Conservation (phyloP, 768 basidiomycete species). For the Lanmaoa rubissima region DNA sequence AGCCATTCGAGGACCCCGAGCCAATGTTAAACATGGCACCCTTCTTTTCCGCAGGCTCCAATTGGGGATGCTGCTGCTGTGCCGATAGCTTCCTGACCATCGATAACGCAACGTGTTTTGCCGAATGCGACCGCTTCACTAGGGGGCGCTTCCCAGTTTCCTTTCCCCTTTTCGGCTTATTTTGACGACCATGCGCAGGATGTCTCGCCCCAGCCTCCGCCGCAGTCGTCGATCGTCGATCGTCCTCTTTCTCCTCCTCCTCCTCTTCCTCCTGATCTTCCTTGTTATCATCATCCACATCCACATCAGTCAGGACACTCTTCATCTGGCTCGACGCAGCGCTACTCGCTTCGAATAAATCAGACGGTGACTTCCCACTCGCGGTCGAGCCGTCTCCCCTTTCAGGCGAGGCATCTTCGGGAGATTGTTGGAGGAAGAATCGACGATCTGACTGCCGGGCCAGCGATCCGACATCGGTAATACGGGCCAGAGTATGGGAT, state of each 20-base stretch:
- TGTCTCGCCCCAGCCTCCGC: slow-evolving; percentile 7
- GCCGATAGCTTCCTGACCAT: slow-evolving; percentile 28
- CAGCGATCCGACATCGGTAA: slow-evolving; percentile 25
- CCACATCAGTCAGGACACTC: slow-evolving; percentile 21
- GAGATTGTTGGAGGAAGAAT: slow-evolving; percentile 47
- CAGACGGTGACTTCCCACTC: slow-evolving; percentile 34
- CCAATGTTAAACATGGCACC: slow-evolving; percentile 55
- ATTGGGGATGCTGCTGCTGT: slow-evolving; percentile 20
- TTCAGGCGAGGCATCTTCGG: slow-evolving; percentile 39
- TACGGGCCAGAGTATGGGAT: slow-evolving; percentile 8
- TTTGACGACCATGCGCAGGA: slow-evolving; percentile 17
- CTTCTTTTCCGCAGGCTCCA: slow-evolving; percentile 22
- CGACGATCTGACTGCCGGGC: slow-evolving; percentile 39
- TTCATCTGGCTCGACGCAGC: slow-evolving; percentile 33
- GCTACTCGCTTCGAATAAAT: slow-evolving; percentile 36
- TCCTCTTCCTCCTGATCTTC: slow-evolving; percentile 13
- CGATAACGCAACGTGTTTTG: slow-evolving; percentile 29
- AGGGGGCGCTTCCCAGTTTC: slow-evolving; percentile 29
- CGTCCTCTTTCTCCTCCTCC: slow-evolving; percentile 17
- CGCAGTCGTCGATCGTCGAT: slow-evolving; percentile 22
- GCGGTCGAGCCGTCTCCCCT: slow-evolving; percentile 30
- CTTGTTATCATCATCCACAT: slow-evolving; percentile 17
- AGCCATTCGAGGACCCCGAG: slow-evolving; percentile 55
- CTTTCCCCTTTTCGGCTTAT: slow-evolving; percentile 34
- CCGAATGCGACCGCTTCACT: slow-evolving; percentile 29